Evolutionary conservation across 331 rosid genomes (phyloP).

Genomic region (Cydonia oblonga): DNA sequence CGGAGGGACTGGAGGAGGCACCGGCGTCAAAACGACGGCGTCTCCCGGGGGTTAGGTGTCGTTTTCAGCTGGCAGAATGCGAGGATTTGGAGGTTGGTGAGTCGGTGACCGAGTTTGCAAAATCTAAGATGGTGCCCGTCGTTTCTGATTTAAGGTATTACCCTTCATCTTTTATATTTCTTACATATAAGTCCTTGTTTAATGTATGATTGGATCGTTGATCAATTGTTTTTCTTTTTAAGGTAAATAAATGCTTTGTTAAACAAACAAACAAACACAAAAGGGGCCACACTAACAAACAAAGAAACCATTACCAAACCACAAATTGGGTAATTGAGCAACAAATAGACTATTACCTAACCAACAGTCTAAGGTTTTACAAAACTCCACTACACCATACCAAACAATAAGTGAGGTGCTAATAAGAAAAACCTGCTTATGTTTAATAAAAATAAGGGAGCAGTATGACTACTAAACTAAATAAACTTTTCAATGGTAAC

Average conservation of each 20-base stretch:
- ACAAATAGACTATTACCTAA: not conserved
- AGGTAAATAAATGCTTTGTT: not conserved
- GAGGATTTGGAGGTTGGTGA: constrained; percentile 1
- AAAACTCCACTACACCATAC: too few relatives aligned
- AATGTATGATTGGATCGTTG: not conserved
- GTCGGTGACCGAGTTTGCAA: not conserved
- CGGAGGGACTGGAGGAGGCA: constrained; percentile 24
- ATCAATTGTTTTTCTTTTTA: not conserved
- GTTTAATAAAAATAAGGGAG: too few relatives aligned
- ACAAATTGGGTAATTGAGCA: not conserved
- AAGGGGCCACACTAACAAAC: not conserved
- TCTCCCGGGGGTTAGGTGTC: constrained; percentile 20
- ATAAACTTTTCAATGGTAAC: too few relatives aligned
- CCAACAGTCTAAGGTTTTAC: not conserved
- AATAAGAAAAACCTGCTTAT: too few relatives aligned
- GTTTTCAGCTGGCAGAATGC: not conserved
- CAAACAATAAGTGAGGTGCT: too few relatives aligned
- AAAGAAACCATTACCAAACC: not conserved
- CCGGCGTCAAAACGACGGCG: constrained; percentile 79
- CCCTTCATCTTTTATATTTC: not conserved
- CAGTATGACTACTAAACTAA: too few relatives aligned
- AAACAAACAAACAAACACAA: not conserved
- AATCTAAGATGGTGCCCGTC: constrained; percentile 22
- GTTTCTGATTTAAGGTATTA: constrained; percentile 17
- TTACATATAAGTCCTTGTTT: not conserved